A percentile compares a stretch with the other conserved stretches of the same genome.
phyloP scores from a whole-genome alignment of 1,284 basidiomycete genomes.

The Ganoderma meredithae region DNA sequence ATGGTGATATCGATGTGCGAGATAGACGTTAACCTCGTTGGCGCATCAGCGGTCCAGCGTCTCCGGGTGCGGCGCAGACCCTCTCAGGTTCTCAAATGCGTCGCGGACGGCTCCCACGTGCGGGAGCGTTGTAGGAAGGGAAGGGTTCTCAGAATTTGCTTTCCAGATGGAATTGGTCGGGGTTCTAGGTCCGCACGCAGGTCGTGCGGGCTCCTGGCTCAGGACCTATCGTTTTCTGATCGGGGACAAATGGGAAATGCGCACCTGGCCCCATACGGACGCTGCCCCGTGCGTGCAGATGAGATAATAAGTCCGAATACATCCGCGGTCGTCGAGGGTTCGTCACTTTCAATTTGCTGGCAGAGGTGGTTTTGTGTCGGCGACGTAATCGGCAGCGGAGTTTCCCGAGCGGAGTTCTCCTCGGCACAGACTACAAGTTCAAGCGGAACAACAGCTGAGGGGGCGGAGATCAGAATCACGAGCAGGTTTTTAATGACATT shows the following conservation, averaged over 20 bases:
- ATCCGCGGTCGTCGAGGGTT: not conserved
- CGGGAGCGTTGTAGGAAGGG: not conserved
- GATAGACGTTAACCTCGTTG: conserved; percentile 4
- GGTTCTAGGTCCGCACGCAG: not conserved
- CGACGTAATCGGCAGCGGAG: conserved; percentile 13
- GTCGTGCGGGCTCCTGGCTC: not conserved
- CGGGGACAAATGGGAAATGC: conserved; percentile 7
- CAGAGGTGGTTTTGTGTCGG: conserved; percentile 18
- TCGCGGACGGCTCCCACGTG: not conserved
- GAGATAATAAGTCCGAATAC: not conserved
- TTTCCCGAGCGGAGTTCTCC: conserved; percentile 6
- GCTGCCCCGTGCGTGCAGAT: not conserved
- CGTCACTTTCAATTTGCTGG: not conserved
- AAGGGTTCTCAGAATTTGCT: not conserved
- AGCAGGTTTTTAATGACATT: conserved; percentile 2
- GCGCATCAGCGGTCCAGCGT: not conserved
- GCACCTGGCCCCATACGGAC: not conserved
- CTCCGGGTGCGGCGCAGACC: not conserved
- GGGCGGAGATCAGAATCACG: conserved; percentile 22
- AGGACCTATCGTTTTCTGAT: conserved; percentile 1
- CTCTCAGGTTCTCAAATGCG: not conserved
- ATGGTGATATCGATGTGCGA: not conserved
- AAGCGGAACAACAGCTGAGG: conserved; percentile 18
- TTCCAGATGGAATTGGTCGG: not conserved
- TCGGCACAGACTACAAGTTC: conserved; percentile 4